phyloP scores from a whole-genome alignment of 2,329 filamentous ascomycete species.

The Mycogone perniciosa region DNA sequence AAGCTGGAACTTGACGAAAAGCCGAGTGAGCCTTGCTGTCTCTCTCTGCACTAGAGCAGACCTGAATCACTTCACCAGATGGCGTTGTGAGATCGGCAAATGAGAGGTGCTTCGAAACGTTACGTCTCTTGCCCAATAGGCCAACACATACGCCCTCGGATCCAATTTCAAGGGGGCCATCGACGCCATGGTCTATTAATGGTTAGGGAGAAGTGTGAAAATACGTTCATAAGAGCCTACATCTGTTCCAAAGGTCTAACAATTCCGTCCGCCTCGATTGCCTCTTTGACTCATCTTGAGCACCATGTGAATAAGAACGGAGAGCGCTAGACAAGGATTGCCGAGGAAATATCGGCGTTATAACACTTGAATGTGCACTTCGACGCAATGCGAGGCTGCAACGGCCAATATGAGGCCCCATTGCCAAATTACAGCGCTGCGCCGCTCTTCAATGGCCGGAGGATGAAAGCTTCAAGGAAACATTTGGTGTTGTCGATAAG shows the following conservation, averaged over 20 bases:
- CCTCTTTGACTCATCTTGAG: neutral
- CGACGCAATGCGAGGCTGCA: slow-evolving; percentile 18
- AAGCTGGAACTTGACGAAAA: slow-evolving; percentile 41
- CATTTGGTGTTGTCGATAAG: slow-evolving; percentile 10
- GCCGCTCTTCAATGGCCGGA: neutral
- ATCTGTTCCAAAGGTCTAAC: slow-evolving; percentile 25
- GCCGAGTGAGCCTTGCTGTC: slow-evolving; percentile 31
- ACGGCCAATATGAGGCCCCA: slow-evolving; percentile 22
- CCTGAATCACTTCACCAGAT: slow-evolving; percentile 37
- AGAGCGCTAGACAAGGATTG: slow-evolving; percentile 14
- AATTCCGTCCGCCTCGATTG: slow-evolving; percentile 20
- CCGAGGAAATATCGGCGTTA: slow-evolving; percentile 2
- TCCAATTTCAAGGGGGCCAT: slow-evolving; percentile 16
- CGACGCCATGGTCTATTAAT: slow-evolving; percentile 22
- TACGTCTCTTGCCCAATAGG: slow-evolving; percentile 62
- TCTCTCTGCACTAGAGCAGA: slow-evolving; percentile 35
- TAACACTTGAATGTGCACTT: neutral
- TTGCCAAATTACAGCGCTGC: slow-evolving; percentile 11
- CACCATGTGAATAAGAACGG: slow-evolving; percentile 2
- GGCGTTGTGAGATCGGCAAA: slow-evolving; percentile 55
- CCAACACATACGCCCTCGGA: slow-evolving; percentile 37
- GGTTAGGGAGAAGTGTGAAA: slow-evolving; percentile 1
- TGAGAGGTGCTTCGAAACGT: slow-evolving; percentile 61
- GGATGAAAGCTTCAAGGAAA: neutral
- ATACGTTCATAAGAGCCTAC: slow-evolving; percentile 15